Base-by-base conservation (phyloP, 1,139 yeast genomes). In the Nadsonia starkeyi-henricii region DNA sequence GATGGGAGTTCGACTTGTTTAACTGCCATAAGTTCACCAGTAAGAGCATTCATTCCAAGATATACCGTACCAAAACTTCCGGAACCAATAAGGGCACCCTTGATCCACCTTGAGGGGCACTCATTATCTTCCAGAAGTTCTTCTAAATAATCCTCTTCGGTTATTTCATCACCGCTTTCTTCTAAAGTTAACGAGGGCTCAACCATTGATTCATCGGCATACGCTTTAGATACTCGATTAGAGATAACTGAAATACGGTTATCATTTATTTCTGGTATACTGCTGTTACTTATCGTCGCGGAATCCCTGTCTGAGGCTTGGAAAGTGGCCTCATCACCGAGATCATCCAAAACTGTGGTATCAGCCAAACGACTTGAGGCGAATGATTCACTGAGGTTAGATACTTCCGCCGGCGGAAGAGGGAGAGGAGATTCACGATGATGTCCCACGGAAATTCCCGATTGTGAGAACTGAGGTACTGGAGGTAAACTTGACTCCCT, bases 1-100 rank as follows among this genome's bases (percentile, higher is more conserved):
- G 59, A 64, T 1, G 85, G 81, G 20, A 88, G 63, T 43, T 82
- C 82, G 0, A 91, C 96, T 62, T 89, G 96, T 59, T 91, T 91
- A 15, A 91, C 96, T 0, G 97, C 98, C 95, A 91, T 86, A 49
- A 91, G 70, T 60, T 88, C 97, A 43, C 98, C 98, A 0, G 95
- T 88, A 44, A 81, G 68, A 1, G 95, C 85, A 61, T 88, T 86
- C 81, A 91, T 80, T 1, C 96, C 98, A 43, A 91, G 70, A 55
- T 83, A 89, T 1, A 91, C 98, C 2, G 86, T 81, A 36, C 97
- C 98, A 69, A 88, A 91, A 54, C 94, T 82, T 2, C 98, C 98
- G 2, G 94, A 81, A 0, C 98, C 98, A 55, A 91, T 86, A 43
- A 89, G 71, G 0, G 95, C 85, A 26, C 98, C 98, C 58, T 83